Conservation (phyloP, 73 alveolate species). For the Paramecium bursaria region DNA sequence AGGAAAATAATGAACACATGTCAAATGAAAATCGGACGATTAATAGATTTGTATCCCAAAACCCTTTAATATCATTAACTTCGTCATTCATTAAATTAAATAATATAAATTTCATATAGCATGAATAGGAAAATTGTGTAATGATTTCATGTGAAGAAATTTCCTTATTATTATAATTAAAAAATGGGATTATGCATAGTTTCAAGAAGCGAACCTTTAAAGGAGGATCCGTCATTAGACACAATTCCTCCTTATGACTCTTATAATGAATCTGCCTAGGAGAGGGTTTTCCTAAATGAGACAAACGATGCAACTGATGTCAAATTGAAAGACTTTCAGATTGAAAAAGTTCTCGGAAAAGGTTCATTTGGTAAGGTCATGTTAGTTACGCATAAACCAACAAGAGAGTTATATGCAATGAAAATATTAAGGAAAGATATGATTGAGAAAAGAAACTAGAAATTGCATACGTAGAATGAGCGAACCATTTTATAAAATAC, state of each 20-base stretch:
- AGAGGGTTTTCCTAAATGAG: constrained; percentile 2
- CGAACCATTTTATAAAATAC: constrained; percentile 76
- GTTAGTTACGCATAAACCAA: constrained; percentile 71
- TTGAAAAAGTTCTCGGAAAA: constrained; percentile 83
- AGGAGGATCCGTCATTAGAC: constrained; percentile 2
- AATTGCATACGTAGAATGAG: constrained; percentile 79
- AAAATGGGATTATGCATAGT: constrained; percentile 58
- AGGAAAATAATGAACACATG: too few species aligned
- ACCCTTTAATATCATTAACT: too few species aligned
- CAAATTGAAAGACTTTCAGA: constrained; percentile 71
- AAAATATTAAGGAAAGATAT: constrained; percentile 83
- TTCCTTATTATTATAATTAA: too few species aligned
- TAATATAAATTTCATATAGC: too few species aligned
- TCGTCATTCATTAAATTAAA: too few species aligned
- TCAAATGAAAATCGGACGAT: too few species aligned
- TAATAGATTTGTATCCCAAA: too few species aligned
- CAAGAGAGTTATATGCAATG: constrained; percentile 85
- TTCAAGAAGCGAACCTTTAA: neutral
- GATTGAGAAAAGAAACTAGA: constrained; percentile 79
- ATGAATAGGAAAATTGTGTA: too few species aligned
- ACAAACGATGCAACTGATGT: neutral
- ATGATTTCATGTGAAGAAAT: too few species aligned
- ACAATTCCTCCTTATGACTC: constrained; percentile 30
- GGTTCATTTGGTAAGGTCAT: constrained; percentile 89
- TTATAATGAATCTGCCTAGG: constrained; percentile 1